Percentiles rank a stretch among this genome's conserved stretches.
These are phyloP conservation scores for Hypomyces perniciosus DNA, from an alignment of 2,329 filamentous ascomycete genomes.

Conservation along the genomic window DNA sequence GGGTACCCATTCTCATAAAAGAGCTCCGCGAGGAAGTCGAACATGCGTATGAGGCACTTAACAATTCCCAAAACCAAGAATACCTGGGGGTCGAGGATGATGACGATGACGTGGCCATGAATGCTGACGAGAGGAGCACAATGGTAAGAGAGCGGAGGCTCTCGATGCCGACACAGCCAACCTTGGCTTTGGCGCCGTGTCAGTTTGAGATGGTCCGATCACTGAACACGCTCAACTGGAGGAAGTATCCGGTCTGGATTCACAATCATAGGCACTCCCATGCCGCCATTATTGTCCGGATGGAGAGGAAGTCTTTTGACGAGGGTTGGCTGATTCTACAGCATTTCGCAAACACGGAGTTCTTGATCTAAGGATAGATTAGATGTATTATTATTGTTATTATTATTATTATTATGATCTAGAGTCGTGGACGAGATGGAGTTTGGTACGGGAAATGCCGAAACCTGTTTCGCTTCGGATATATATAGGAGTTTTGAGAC, in stretches of 20 bases:
- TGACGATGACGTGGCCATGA: slow-evolving; percentile 30
- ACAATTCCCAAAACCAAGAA: slow-evolving; percentile 61
- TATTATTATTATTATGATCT: too few species aligned
- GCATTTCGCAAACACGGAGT: slow-evolving; percentile 76
- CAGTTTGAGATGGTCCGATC: slow-evolving; percentile 83
- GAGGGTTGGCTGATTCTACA: slow-evolving; percentile 73
- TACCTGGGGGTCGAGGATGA: slow-evolving; percentile 58
- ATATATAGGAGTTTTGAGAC: too few species aligned
- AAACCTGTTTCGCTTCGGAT: too few species aligned
- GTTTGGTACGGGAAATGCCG: too few species aligned
- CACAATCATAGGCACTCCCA: slow-evolving; percentile 75
- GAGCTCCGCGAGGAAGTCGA: slow-evolving; percentile 72
- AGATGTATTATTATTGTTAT: too few species aligned
- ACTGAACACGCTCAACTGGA: slow-evolving; percentile 61
- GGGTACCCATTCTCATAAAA: slow-evolving; percentile 69
- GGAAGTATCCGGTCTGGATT: slow-evolving; percentile 66
- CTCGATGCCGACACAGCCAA: slow-evolving; percentile 51
- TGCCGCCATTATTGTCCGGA: slow-evolving; percentile 82
- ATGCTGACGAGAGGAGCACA: slow-evolving; percentile 34
- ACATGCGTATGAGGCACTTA: slow-evolving; percentile 67
- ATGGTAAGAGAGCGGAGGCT: slow-evolving; percentile 37
- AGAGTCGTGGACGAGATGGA: not conserved
- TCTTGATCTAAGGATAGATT: slow-evolving; percentile 35
- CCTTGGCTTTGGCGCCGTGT: slow-evolving; percentile 67
- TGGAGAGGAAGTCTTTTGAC: slow-evolving; percentile 57